A percentile compares a stretch with the other conserved stretches of the same genome.
Conservation (phyloP, 1,284 basidiomycete genomes). For the Phylloporus sp. region DNA sequence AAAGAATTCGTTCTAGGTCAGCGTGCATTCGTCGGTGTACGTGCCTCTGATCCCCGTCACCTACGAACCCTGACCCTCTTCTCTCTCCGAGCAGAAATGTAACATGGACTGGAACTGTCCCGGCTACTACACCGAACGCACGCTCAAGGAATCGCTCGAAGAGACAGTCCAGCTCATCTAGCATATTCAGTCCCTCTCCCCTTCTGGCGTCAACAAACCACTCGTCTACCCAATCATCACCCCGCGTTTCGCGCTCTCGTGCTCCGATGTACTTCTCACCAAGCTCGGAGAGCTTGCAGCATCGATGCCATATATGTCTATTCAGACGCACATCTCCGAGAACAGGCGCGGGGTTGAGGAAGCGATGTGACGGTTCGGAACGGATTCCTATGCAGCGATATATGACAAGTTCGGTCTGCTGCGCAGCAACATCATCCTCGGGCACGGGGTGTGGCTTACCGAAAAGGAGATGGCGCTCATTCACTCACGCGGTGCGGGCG, state of each 20-base stretch:
- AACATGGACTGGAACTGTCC: slow-evolving; percentile 87
- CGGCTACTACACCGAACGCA: slow-evolving; percentile 72
- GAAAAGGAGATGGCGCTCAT: slow-evolving; percentile 77
- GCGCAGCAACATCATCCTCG: slow-evolving; percentile 82
- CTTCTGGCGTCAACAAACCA: slow-evolving; percentile 29
- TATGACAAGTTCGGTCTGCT: slow-evolving; percentile 84
- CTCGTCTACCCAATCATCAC: slow-evolving; percentile 91
- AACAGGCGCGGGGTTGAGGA: slow-evolving; percentile 76
- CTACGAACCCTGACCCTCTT: slow-evolving; percentile 5
- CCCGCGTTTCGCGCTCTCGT: slow-evolving; percentile 94
- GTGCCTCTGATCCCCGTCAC: slow-evolving; percentile 27
- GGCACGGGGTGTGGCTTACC: slow-evolving; percentile 84
- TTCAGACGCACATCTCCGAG: slow-evolving; percentile 94
- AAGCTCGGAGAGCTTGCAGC: slow-evolving; percentile 57
- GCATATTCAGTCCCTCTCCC: slow-evolving; percentile 63
- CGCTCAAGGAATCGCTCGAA: slow-evolving; percentile 55
- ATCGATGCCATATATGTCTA: slow-evolving; percentile 59
- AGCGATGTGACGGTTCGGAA: slow-evolving; percentile 69
- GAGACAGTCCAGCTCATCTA: slow-evolving; percentile 68
- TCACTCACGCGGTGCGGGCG: slow-evolving; percentile 65
- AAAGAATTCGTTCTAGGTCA: slow-evolving; percentile 58
- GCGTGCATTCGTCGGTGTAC: slow-evolving; percentile 82
- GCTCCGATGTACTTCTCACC: slow-evolving; percentile 69
- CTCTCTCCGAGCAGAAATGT: slow-evolving; percentile 79
- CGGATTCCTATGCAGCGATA: slow-evolving; percentile 70